These are phyloP conservation scores for Saccharomyces hybrid DNA, from an alignment of 1,139 yeast species.

Conservation along the genomic window DNA sequence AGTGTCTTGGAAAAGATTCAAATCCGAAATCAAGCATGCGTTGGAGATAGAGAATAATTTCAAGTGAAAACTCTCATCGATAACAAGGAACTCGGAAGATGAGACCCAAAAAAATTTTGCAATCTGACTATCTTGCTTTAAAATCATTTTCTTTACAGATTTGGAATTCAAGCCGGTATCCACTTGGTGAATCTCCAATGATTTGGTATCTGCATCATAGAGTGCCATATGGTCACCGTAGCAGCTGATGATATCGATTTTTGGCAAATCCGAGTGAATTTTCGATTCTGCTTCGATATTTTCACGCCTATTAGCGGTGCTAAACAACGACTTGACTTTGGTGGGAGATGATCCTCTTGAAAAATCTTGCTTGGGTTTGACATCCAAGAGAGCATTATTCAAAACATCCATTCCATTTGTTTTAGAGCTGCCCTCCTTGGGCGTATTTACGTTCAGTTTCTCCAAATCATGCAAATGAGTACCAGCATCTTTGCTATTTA, in stretches of 20 bases:
- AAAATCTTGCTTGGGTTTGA: neutral
- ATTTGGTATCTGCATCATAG: neutral
- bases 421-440: neutral
- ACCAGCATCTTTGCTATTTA: constrained; percentile 12
- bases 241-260: neutral
- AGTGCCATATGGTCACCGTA: neutral
- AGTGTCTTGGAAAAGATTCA: neutral
- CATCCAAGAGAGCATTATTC: neutral
- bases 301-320: neutral
- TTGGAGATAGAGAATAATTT: neutral
- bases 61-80: neutral
- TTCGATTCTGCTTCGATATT: neutral
- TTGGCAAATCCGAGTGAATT: neutral
- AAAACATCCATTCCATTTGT: neutral
- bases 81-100: neutral
- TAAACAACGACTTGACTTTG: neutral
- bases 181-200: neutral
- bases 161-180: neutral
- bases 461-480: constrained; percentile 22
- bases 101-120: neutral
- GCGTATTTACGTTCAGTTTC: constrained; percentile 10
- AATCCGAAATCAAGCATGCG: neutral
- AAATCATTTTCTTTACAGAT: neutral
- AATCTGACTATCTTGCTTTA: neutral
- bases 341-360: neutral